Percentiles rank a stretch among this genome's conserved stretches.
Conservation (phyloP, 495 filamentous ascomycete species). For the Aspergillus wentii region DNA sequence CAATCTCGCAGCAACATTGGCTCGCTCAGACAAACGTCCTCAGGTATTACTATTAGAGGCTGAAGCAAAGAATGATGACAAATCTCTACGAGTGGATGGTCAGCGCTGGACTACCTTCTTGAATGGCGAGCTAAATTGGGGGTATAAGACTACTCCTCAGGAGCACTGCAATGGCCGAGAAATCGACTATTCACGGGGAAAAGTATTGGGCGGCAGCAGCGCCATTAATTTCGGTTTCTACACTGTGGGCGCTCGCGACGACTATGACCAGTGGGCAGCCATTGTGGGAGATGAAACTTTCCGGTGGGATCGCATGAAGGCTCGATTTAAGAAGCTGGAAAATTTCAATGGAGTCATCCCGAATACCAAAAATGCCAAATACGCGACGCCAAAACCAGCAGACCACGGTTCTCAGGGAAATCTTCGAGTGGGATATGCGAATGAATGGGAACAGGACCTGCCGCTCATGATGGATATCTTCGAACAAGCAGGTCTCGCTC, state of each 20-base stretch:
- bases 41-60: constrained; percentile 56
- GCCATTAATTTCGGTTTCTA: constrained; percentile 62
- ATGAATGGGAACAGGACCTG: constrained; percentile 47
- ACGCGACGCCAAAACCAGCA: constrained; percentile 16
- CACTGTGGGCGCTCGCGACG: constrained; percentile 50
- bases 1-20: constrained; percentile 41
- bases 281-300: constrained; percentile 40
- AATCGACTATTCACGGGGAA: constrained; percentile 54
- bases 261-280: constrained; percentile 55
- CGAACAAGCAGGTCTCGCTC: constrained; percentile 40
- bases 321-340: constrained; percentile 48
- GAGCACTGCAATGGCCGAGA: constrained; percentile 41
- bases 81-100: constrained; percentile 39
- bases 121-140: constrained; percentile 49
- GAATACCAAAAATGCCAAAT: constrained; percentile 27
- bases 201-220: constrained; percentile 55
- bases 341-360: constrained; percentile 41
- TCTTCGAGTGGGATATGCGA: constrained; percentile 41
- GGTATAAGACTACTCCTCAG: constrained; percentile 56
- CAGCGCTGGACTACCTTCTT: constrained; percentile 49
- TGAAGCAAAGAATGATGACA: constrained; percentile 45
- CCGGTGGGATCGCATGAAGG: constrained; percentile 43
- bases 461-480: constrained; percentile 36
- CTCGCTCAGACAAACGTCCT: constrained; percentile 37
- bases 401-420: constrained; percentile 49